Percentiles rank a stretch among this genome's conserved stretches.
These are phyloP conservation scores for Spathaspora boniae DNA, from an alignment of 805 yeast species.

Conservation along the genomic window DNA sequence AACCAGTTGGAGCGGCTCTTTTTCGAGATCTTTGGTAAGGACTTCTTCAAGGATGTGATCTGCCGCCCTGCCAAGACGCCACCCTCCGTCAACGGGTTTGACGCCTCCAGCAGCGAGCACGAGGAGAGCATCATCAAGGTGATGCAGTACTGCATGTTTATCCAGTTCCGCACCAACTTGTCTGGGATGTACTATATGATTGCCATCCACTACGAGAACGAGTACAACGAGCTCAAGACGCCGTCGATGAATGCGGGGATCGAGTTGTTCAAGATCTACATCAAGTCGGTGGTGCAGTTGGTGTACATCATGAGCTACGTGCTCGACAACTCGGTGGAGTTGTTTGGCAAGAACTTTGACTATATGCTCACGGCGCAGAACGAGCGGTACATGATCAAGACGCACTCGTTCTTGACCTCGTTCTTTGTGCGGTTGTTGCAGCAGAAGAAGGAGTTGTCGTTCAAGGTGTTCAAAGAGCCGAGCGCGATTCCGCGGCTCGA, in stretches of 20 bases:
- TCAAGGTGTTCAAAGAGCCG: slow-evolving; percentile 14
- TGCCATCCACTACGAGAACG: slow-evolving; percentile 38
- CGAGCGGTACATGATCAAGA: slow-evolving; percentile 39
- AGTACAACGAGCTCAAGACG: slow-evolving; percentile 22
- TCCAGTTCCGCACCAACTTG: slow-evolving; percentile 36
- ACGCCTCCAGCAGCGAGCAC: slow-evolving; percentile 19
- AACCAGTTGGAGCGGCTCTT: slow-evolving; percentile 34
- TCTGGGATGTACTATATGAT: slow-evolving; percentile 39
- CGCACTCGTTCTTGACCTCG: slow-evolving; percentile 36
- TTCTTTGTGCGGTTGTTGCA: slow-evolving; percentile 38
- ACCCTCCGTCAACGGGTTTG: slow-evolving; percentile 12
- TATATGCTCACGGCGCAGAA: slow-evolving; percentile 32
- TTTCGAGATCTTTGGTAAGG: slow-evolving; percentile 36
- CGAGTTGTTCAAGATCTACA: slow-evolving; percentile 39
- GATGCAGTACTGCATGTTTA: slow-evolving; percentile 30
- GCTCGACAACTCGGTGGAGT: slow-evolving; percentile 38
- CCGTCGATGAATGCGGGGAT: slow-evolving; percentile 37
- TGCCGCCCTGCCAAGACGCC: slow-evolving; percentile 26
- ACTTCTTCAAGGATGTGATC: slow-evolving; percentile 37
- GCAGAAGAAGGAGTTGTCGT: slow-evolving; percentile 30
- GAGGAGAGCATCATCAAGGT: slow-evolving; percentile 32
- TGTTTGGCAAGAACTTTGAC: slow-evolving; percentile 40
- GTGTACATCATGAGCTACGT: slow-evolving; percentile 42
- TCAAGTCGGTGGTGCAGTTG: slow-evolving; percentile 38
- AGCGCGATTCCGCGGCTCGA: slow-evolving; percentile 21